Base-by-base conservation (phyloP, 164 flowering plant genomes). In the Berberis vulgaris region DNA sequence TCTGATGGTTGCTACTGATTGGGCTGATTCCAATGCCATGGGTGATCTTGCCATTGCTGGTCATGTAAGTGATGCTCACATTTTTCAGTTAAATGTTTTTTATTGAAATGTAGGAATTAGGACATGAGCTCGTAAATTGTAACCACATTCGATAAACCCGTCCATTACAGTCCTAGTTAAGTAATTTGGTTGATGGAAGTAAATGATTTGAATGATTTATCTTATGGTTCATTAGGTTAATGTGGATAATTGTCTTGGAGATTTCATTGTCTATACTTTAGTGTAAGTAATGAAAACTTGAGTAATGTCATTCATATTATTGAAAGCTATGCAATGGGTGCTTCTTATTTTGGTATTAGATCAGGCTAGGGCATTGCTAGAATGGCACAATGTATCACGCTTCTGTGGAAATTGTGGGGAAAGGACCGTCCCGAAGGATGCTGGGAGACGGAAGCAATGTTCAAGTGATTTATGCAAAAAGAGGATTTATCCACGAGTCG, bases 1-100 rank as follows among this genome's bases (percentile, higher is more conserved):
- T 41, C 70, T 94, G 49, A 94, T 90, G 98, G 95, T 94, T 60
- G 98, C 98, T 0, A 83, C 98, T 9, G 95, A 90, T 81, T 94
- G 97, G 97, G 76, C 81, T 11, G 79, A 90, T 75, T 63, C 60
- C 8, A 39, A n/a, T 1, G 82, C 85, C 7, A 84, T 90, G 98
- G 87, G 75, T 50, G 83, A 94, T 6, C 74, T 94, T 76, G 93
- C 98, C 41, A 72, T 94, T 72, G 98, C 95, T 60, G 98, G 98
- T 56, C 92, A 88, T 82, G 97, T 93, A 73, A 81, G 94, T 77
- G 50, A 41, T 65, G 61, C 26, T 43, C n/a, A 3, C 1, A 12
- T 47, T 6, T 65, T 49, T 26, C 26, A 26, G 26, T 26, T 26
- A 26, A 26, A 26, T 26, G 26, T 26, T 26, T 26, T 26, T 26